These are phyloP conservation scores for Aspergillus sp. DNA, from an alignment of 2,329 filamentous ascomycete genomes.

Conservation along the genomic window DNA sequence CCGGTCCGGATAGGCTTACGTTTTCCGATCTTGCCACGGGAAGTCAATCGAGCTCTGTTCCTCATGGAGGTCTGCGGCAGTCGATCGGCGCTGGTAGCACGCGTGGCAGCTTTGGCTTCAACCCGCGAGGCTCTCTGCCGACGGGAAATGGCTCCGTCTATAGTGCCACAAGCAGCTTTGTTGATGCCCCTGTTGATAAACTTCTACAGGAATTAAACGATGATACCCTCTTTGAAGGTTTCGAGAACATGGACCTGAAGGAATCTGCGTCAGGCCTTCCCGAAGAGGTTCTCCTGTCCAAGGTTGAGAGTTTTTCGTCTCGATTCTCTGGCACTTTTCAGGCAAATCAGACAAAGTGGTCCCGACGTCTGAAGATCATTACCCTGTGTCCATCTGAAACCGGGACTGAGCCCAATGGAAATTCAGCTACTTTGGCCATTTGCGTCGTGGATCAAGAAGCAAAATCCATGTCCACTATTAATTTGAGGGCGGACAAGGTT, in stretches of 20 bases:
- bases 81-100: constrained; percentile 70
- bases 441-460: constrained; percentile 70
- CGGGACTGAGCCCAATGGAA: constrained; percentile 30
- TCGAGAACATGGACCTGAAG: constrained; percentile 70
- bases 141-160: constrained; percentile 48
- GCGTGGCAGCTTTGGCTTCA: constrained; percentile 60
- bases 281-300: constrained; percentile 70
- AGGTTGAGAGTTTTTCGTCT: constrained; percentile 67
- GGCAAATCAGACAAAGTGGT: constrained; percentile 21
- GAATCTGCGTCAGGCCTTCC: constrained; percentile 71
- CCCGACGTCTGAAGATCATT: constrained; percentile 54
- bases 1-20: constrained; percentile 76
- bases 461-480: constrained; percentile 66
- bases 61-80: constrained; percentile 58
- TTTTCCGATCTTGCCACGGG: constrained; percentile 69
- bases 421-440: constrained; percentile 43
- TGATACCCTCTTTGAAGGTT: constrained; percentile 64
- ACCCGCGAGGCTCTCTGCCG: constrained; percentile 57
- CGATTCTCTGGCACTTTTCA: constrained; percentile 40
- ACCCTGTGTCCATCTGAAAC: constrained; percentile 55
- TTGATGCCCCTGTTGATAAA: constrained; percentile 68
- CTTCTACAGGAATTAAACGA: constrained; percentile 67
- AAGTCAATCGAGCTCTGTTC: constrained; percentile 33
- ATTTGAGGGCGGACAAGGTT: constrained; percentile 56
- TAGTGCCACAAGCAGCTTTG: constrained; percentile 58